phyloP scores from a whole-genome alignment of 345 rosid species.

The Eucalyptus grandis region DNA sequence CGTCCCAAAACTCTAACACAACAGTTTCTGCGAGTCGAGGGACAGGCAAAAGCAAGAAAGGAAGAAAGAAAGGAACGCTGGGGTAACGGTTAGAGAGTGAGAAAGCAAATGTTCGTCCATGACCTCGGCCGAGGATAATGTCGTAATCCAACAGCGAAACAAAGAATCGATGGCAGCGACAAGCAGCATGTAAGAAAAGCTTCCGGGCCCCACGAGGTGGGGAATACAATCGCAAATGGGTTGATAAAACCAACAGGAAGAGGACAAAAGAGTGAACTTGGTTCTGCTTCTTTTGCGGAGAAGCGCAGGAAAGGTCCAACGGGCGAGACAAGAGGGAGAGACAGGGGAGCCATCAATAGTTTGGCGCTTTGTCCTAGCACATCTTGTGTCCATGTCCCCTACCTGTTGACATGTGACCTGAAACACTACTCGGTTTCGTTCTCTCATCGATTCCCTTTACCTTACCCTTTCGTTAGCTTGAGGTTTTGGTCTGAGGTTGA shows the following conservation, averaged over 20 bases:
- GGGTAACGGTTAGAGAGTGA: not conserved
- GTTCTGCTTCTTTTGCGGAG: not conserved
- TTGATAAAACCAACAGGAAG: not conserved
- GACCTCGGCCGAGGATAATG: not conserved
- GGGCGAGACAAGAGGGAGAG: not conserved
- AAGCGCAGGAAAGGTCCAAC: not conserved
- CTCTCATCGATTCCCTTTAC: not conserved
- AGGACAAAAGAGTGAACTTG: not conserved
- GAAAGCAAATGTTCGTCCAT: not conserved
- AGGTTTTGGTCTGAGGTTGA: not conserved
- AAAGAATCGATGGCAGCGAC: constrained; percentile 16
- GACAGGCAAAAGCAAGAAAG: not conserved
- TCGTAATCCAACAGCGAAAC: not conserved
- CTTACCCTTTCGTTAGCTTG: not conserved
- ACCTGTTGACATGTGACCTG: constrained; percentile 1
- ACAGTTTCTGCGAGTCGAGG: not conserved
- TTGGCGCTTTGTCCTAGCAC: constrained; percentile 32
- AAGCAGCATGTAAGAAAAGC: constrained; percentile 24
- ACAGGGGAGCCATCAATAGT: not conserved
- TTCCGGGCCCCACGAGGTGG: constrained; percentile 23
- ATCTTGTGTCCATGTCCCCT: constrained; percentile 48
- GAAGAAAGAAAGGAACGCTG: not conserved
- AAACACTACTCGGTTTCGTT: not conserved
- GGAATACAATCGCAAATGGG: not conserved
- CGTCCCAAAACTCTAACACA: not conserved